Evolutionary conservation across 2,329 filamentous ascomycete species (phyloP).

Genomic region (Onygenales sp.): DNA sequence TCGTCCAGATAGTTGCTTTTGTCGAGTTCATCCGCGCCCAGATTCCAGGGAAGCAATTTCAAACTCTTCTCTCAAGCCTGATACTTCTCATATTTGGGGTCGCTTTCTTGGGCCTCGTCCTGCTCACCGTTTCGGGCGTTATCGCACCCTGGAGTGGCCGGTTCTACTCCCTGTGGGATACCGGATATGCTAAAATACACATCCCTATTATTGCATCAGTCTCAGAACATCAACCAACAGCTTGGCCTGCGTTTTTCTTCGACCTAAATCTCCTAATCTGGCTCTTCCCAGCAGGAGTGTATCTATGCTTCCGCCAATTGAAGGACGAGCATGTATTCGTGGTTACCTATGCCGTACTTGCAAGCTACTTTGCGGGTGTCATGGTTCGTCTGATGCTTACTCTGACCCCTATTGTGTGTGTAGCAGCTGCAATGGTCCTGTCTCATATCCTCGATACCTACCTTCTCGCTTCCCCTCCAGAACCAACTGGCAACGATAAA

Average conservation of each 20-base stretch:
- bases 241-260: conserved; percentile 99
- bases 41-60: conserved; percentile 86
- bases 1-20: conserved; percentile 86
- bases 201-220: conserved; percentile 99
- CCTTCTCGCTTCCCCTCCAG: conserved; percentile 55
- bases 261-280: conserved; percentile 97
- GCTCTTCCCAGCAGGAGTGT: conserved; percentile 97
- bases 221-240: conserved; percentile 96
- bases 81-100: conserved; percentile 66
- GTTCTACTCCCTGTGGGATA: conserved; percentile 99
- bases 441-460: conserved; percentile 87
- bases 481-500: conserved; percentile 27
- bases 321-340: conserved; percentile 96
- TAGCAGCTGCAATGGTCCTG: conserved; percentile 78
- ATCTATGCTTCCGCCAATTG: conserved; percentile 91
- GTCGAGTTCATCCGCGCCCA: conserved; percentile 84
- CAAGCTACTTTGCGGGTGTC: conserved; percentile 96
- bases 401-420: conserved; percentile 89
- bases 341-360: conserved; percentile 91
- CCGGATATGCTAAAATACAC: conserved; percentile 96
- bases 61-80: conserved; percentile 71
- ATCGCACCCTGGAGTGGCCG: conserved; percentile 97
- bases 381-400: conserved; percentile 99
- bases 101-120: conserved; percentile 64
- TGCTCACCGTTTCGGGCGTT: conserved; percentile 75